Conservation (phyloP, 2,329 filamentous ascomycete species). For the Colletotrichum karsti region DNA sequence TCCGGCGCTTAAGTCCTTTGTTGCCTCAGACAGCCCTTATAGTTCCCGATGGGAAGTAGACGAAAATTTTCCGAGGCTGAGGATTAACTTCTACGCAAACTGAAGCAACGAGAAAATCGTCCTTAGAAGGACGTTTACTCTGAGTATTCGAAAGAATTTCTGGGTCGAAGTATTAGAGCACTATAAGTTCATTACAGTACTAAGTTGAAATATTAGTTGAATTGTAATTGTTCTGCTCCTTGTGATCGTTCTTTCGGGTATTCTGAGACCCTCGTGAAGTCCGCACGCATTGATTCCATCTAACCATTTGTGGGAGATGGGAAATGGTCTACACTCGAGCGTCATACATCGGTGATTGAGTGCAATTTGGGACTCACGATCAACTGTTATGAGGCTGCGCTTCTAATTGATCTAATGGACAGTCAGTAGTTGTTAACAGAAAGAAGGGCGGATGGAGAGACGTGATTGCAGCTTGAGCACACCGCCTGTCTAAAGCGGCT, state of each 20-base stretch:
- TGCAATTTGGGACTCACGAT: no score
- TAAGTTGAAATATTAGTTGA: conserved; percentile 1
- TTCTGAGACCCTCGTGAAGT: not conserved
- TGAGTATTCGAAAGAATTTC: not conserved
- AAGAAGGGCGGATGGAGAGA: no score
- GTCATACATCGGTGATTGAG: no score
- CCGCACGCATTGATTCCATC: not conserved
- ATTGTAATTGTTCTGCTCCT: not conserved
- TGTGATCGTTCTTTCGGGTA: not conserved
- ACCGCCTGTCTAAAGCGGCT: no score
- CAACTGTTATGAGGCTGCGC: no score
- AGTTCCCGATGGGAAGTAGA: not conserved
- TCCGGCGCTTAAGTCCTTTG: not conserved
- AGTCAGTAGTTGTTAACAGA: no score
- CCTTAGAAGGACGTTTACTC: not conserved
- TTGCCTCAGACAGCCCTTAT: not conserved
- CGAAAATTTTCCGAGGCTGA: not conserved
- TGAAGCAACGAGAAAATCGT: not conserved
- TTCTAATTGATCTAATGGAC: no score
- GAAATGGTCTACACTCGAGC: no score
- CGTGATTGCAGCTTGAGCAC: no score
- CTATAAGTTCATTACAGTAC: not conserved
- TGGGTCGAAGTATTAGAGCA: not conserved
- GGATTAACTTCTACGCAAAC: not conserved
- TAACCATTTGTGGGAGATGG: no score